A percentile compares a stretch with the other conserved stretches of the same genome.
Conservation (phyloP, 176 grass and related monocot species). For the Oryza nivara region DNA sequence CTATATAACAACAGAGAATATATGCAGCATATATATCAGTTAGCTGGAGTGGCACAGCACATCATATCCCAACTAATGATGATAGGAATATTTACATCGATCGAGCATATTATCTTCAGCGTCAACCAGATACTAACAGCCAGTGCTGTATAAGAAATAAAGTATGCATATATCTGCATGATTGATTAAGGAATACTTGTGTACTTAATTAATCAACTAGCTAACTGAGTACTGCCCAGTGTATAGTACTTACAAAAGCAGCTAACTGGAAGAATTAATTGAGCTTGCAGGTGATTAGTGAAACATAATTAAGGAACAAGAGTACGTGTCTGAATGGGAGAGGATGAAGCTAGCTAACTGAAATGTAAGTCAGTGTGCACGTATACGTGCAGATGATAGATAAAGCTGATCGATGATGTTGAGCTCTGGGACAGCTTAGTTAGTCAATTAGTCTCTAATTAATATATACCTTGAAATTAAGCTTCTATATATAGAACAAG, state of each 20-base stretch:
- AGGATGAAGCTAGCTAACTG: neutral
- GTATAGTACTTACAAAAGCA: neutral
- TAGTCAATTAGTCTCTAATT: neutral
- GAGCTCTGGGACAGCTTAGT: neutral
- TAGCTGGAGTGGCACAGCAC: slow-evolving; percentile 27
- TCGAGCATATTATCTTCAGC: neutral
- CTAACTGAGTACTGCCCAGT: neutral
- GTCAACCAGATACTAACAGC: slow-evolving; percentile 22
- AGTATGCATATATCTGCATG: neutral
- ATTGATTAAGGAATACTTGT: slow-evolving; percentile 27
- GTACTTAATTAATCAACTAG: neutral
- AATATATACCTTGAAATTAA: neutral
- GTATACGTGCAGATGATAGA: neutral
- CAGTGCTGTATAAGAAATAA: slow-evolving; percentile 9
- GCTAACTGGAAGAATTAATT: neutral
- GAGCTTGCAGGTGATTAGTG: too few relatives aligned
- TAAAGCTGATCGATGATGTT: neutral
- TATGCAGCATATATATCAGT: slow-evolving; percentile 3
- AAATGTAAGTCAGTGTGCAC: neutral
- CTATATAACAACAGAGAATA: slow-evolving; percentile 18
- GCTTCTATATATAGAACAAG: neutral
- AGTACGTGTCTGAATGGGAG: neutral
- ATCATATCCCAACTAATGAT: slow-evolving; percentile 34
- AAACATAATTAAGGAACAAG: neutral
- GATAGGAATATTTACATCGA: slow-evolving; percentile 31